Evolutionary conservation across 768 basidiomycete species (phyloP).

Genomic region (Sarcomyxa edulis): DNA sequence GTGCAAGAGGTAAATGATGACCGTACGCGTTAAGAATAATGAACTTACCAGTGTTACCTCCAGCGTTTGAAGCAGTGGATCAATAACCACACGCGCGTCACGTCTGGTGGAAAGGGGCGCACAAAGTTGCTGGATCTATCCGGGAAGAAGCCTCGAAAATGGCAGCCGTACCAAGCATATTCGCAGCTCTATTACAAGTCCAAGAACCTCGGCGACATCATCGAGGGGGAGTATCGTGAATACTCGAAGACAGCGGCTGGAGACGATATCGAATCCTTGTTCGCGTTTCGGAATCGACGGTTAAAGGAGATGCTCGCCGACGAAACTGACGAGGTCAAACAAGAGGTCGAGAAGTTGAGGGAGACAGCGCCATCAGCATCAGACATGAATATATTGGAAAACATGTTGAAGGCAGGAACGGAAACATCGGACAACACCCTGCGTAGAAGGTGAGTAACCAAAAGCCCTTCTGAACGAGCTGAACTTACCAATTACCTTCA

Average conservation of each 20-base stretch:
- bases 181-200: not conserved
- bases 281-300: not conserved
- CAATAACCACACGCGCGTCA: not conserved
- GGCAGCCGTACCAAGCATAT: not conserved
- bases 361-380: not conserved
- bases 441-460: too few species aligned
- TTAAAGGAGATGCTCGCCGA: not conserved
- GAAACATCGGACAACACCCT: too few species aligned
- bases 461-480: too few species aligned
- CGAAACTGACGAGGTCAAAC: not conserved
- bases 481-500: too few species aligned
- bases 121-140: too few species aligned
- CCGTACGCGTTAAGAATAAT: too few species aligned
- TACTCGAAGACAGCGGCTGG: not conserved
- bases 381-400: not conserved
- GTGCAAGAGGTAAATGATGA: not conserved
- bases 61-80: constrained; percentile 1
- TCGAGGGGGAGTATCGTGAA: not conserved
- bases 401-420: not conserved
- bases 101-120: too few species aligned
- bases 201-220: not conserved
- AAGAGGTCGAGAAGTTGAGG: not conserved
- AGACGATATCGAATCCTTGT: not conserved
- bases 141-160: not conserved
- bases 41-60: too few species aligned